These are phyloP conservation scores for Gnetum montanum DNA, from an alignment of 75 land plant genomes.

Conservation along the genomic window DNA sequence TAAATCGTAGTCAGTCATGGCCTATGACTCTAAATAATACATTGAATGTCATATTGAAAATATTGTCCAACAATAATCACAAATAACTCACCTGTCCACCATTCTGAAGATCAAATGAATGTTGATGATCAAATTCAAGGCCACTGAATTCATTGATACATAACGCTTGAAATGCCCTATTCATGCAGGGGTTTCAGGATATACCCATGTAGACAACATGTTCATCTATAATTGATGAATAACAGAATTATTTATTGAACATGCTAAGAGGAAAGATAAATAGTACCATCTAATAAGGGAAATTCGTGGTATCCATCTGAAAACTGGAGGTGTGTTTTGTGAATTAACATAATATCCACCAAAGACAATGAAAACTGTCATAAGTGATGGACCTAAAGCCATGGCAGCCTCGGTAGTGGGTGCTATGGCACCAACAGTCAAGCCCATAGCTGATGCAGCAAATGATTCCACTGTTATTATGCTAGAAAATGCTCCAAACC, in stretches of 20 bases:
- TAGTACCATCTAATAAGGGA: conserved; percentile 95
- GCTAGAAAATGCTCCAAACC: conserved; percentile 84
- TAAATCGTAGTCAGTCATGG: too few relatives aligned
- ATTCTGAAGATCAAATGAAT: conserved; percentile 71
- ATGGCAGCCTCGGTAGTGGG: conserved; percentile 97
- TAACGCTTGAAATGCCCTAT: conserved; percentile 96
- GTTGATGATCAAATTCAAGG: conserved; percentile 67
- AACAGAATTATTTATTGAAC: neutral
- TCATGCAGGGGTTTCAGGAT: neutral
- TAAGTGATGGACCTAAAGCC: conserved; percentile 96
- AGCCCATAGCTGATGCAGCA: conserved; percentile 99
- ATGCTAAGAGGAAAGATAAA: neutral
- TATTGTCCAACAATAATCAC: too few relatives aligned
- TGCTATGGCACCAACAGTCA: conserved; percentile 96
- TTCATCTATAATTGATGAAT: neutral
- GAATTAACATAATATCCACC: conserved; percentile 98
- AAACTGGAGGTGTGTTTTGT: conserved; percentile 82
- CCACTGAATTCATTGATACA: conserved; percentile 92
- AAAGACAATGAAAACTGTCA: conserved; percentile 98
- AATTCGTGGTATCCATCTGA: conserved; percentile 92
- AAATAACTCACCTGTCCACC: conserved; percentile 89
- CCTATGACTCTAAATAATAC: too few relatives aligned
- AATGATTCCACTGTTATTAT: conserved; percentile 89
- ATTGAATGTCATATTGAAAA: too few relatives aligned
- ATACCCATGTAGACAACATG: neutral